Percentiles rank a stretch among this genome's conserved stretches.
phyloP scores from a whole-genome alignment of 345 rosid genomes.

The Euphorbia pulcherrima region DNA sequence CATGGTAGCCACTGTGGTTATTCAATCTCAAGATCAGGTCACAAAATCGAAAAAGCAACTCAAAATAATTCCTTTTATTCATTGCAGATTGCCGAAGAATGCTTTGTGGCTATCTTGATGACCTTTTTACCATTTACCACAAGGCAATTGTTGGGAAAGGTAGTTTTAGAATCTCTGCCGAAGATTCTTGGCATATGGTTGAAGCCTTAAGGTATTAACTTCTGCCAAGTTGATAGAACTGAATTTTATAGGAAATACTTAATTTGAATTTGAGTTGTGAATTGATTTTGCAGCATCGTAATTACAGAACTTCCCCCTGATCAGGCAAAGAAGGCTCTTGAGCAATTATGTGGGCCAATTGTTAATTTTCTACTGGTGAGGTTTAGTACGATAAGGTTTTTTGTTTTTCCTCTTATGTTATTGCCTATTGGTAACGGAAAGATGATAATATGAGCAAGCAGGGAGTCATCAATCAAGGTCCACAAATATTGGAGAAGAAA shows the following conservation, averaged over 20 bases:
- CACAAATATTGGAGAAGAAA: conserved; percentile 77
- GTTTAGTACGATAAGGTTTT: conserved; percentile 11
- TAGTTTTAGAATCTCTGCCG: conserved; percentile 80
- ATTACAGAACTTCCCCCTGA: conserved; percentile 89
- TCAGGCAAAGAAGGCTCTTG: conserved; percentile 79
- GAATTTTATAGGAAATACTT: conserved; percentile 14
- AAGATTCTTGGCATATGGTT: conserved; percentile 82
- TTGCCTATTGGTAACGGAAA: conserved; percentile 19
- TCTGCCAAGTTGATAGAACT: conserved; percentile 10
- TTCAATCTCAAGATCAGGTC: too few relatives aligned
- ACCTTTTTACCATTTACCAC: conserved; percentile 71
- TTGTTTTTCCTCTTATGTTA: conserved; percentile 5
- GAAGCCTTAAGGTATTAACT: conserved; percentile 81
- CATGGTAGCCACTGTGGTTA: not conserved
- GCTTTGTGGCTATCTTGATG: conserved; percentile 75
- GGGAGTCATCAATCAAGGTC: conserved; percentile 70
- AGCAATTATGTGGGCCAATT: conserved; percentile 73
- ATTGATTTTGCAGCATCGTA: conserved; percentile 67
- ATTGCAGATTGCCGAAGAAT: conserved; percentile 82
- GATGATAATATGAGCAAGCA: conserved; percentile 32
- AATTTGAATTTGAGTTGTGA: conserved; percentile 8
- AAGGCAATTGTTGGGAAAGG: conserved; percentile 77
- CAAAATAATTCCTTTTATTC: conserved; percentile 15
- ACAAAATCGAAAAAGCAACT: too few relatives aligned
- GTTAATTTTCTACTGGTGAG: conserved; percentile 83